These are phyloP conservation scores for Cucurbita pepo DNA, from an alignment of 306 rosid genomes.

Conservation along the genomic window DNA sequence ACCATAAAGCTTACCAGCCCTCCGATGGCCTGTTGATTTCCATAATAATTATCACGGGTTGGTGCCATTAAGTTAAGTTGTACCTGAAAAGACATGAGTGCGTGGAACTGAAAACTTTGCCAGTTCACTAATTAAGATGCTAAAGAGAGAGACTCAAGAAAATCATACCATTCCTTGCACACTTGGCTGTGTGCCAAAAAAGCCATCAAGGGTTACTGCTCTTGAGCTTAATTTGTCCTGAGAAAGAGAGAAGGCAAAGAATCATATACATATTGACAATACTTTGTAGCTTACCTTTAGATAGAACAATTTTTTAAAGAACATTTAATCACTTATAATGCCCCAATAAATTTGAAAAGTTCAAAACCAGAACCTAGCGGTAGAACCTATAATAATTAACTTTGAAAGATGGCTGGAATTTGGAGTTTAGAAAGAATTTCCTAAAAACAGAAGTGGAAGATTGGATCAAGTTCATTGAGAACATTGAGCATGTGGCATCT, in stretches of 20 bases:
- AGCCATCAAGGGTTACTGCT: slow-evolving; percentile 71
- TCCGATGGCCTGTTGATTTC: slow-evolving; percentile 77
- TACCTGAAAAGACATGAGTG: slow-evolving; percentile 21
- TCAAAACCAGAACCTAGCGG: neutral
- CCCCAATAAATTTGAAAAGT: neutral
- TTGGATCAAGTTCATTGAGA: neutral
- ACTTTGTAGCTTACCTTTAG: neutral
- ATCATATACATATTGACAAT: neutral
- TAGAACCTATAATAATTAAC: neutral
- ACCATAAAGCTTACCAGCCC: slow-evolving; percentile 45
- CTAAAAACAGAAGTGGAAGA: neutral
- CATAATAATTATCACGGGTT: slow-evolving; percentile 78
- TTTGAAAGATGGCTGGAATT: neutral
- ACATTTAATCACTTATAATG: neutral
- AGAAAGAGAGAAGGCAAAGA: slow-evolving; percentile 10
- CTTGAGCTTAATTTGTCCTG: slow-evolving; percentile 80
- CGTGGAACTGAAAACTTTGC: neutral
- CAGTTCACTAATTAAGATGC: neutral
- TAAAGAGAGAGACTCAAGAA: slow-evolving; percentile 8
- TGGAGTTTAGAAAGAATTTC: neutral
- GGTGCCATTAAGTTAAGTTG: slow-evolving; percentile 93
- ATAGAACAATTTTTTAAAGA: neutral
- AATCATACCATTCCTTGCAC: slow-evolving; percentile 85
- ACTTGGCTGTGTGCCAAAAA: slow-evolving; percentile 59
- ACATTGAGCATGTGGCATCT: neutral